These are phyloP conservation scores for Tulasnella sp. DNA, from an alignment of 768 basidiomycete species.

Conservation along the genomic window DNA sequence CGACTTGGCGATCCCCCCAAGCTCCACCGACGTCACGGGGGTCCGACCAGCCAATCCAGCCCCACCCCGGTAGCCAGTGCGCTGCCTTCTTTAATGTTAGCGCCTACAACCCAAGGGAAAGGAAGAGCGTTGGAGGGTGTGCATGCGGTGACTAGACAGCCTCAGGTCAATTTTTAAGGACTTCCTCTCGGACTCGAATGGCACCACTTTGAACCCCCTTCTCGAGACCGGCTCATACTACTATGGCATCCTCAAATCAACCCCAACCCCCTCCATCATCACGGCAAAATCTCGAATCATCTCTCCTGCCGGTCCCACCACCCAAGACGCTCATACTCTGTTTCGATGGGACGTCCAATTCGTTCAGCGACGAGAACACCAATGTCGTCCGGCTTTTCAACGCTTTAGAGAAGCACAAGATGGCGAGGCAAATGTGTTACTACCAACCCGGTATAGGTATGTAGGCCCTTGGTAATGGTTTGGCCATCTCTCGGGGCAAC, in stretches of 20 bases:
- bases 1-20: neutral
- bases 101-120: neutral
- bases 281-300: neutral
- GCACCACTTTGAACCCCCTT: neutral
- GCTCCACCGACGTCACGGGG: neutral
- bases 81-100: neutral
- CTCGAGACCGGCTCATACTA: neutral
- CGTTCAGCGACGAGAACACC: constrained; percentile 51
- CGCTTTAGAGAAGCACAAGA: constrained; percentile 42
- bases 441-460: constrained; percentile 50
- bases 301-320: neutral
- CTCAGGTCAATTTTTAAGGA: neutral
- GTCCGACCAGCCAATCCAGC: neutral
- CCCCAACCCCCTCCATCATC: neutral
- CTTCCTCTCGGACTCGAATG: neutral
- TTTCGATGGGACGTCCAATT: constrained; percentile 27
- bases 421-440: constrained; percentile 60
- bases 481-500: neutral
- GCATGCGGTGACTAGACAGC: neutral
- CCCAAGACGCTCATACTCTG: constrained; percentile 24
- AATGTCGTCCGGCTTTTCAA: constrained; percentile 32
- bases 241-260: neutral
- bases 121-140: neutral
- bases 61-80: neutral
- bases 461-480: neutral